Evolutionary conservation across 257 asterid genomes (phyloP), one percentile per base, ranked within the genome.

Genomic region (Voacanga thouarsii): DNA sequence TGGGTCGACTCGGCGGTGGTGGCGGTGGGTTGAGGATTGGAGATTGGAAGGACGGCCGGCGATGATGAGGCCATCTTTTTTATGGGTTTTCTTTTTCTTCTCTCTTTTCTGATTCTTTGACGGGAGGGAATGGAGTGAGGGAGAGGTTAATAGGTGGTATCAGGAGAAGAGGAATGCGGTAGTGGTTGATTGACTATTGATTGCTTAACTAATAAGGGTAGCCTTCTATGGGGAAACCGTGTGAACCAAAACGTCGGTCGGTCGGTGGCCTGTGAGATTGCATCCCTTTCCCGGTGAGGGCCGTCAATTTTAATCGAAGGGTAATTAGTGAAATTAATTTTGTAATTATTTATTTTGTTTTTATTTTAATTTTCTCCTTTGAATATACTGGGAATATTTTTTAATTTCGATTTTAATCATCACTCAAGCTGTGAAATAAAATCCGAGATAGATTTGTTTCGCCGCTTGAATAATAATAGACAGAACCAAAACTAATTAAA

Each of bases 21-120:
- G 76, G 72, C 16, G 82, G 80, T 33, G 59, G 79, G 64, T 55
- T 82, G 86, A 47, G 92, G 74, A 75, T 80, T 85, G 87, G 96
- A 79, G 80, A 89, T 81, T 1, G 97, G 97, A 57, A 91, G 93
- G 79, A 90, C 71, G 5, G 96, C 90, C n/a, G 97, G 96, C 43
- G 94, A 80, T 30, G 92, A 80, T 18, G 88, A 81, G 9, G 90
- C 85, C 90, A 86, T 90, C 56, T 63, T 73, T 73, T 21, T 39
- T 39, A 28, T 18, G 4, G 76, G 51, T 44, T 53, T 14, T 55
- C 12, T 71, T 11, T 8, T n/a, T 9, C 14, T 0, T 33, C 50
- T 33, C 59, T 53, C 6, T 56, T 10, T 70, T 51, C 12, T 50
- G 45, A 21, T 47, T n/a, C 23, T 59, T 33, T n/a, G 23, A 51